Conservation (phyloP, 495 filamentous ascomycete genomes). For the Chlorociboria aeruginascens region DNA sequence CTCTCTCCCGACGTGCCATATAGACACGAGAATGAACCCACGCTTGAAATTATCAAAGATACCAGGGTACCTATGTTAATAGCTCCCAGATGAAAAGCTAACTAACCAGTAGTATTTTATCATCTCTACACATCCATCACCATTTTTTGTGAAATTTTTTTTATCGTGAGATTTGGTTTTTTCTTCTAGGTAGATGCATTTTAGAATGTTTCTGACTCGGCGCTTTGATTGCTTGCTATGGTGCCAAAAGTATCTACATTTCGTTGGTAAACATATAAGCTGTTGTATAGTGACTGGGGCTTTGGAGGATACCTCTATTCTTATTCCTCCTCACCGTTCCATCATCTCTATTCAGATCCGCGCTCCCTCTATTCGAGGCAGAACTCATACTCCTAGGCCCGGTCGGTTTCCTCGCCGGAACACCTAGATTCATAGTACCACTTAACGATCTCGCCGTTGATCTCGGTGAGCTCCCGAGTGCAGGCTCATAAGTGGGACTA, state of each 20-base stretch:
- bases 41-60: not conserved
- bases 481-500: conserved; percentile 3
- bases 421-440: conserved; percentile 6
- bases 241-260: conserved; percentile 43
- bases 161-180: conserved; percentile 11
- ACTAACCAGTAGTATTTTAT: conserved; percentile 3
- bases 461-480: conserved; percentile 12
- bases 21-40: conserved; percentile 2
- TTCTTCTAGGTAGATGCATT: conserved; percentile 1
- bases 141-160: not conserved
- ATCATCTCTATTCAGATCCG: conserved; percentile 38
- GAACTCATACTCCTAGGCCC: conserved; percentile 22
- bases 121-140: too few species aligned
- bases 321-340: conserved; percentile 29
- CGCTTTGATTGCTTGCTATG: conserved; percentile 26
- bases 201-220: conserved; percentile 42
- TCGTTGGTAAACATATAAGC: not conserved
- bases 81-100: not conserved
- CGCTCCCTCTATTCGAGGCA: conserved; percentile 23
- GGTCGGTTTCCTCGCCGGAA: conserved; percentile 19
- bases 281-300: not conserved
- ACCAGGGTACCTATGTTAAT: not conserved
- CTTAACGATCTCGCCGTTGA: conserved; percentile 13
- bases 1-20: not conserved
- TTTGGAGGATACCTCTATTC: conserved; percentile 34